Percentiles rank a stretch among this genome's conserved stretches.
These are phyloP conservation scores for Elasticomyces elasticus DNA, from an alignment of 495 filamentous ascomycete genomes.

Conservation along the genomic window DNA sequence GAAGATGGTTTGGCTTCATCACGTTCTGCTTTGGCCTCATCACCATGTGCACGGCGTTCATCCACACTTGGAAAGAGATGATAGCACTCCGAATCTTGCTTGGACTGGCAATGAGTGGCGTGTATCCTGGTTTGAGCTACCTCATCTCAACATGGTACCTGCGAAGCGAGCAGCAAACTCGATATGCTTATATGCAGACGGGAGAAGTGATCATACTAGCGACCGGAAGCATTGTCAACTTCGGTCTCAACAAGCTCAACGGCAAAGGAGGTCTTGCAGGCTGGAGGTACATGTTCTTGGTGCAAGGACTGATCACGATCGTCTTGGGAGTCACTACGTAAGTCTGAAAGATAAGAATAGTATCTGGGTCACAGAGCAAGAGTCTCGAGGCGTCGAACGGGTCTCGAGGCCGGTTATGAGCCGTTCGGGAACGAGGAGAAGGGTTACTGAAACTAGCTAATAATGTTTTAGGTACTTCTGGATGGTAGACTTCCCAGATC, in stretches of 20 bases:
- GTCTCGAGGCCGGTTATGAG: too few species aligned
- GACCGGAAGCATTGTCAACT: slow-evolving; percentile 64
- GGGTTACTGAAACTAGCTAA: too few species aligned
- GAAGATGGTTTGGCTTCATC: slow-evolving; percentile 57
- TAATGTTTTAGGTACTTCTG: slow-evolving; percentile 64
- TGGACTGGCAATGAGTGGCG: slow-evolving; percentile 57
- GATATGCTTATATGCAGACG: slow-evolving; percentile 64
- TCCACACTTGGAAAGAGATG: slow-evolving; percentile 63
- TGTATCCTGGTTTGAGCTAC: slow-evolving; percentile 63
- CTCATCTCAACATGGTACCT: slow-evolving; percentile 68
- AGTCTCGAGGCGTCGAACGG: too few species aligned
- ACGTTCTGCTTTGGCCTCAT: slow-evolving; percentile 62
- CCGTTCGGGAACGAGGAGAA: too few species aligned
- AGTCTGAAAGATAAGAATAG: too few species aligned
- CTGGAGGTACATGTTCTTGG: slow-evolving; percentile 49
- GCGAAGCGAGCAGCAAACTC: slow-evolving; percentile 59
- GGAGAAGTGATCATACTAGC: slow-evolving; percentile 59
- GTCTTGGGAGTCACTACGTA: slow-evolving; percentile 58
- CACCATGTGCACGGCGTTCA: slow-evolving; percentile 62
- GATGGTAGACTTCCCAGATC: slow-evolving; percentile 75
- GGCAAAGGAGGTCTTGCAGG: slow-evolving; percentile 51
- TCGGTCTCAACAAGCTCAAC: slow-evolving; percentile 54
- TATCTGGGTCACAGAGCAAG: too few species aligned
- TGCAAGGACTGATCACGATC: slow-evolving; percentile 57
- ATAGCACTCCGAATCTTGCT: slow-evolving; percentile 61